Conservation (phyloP, 1,284 basidiomycete genomes). For the Erythrobasidium hasegawianum region DNA sequence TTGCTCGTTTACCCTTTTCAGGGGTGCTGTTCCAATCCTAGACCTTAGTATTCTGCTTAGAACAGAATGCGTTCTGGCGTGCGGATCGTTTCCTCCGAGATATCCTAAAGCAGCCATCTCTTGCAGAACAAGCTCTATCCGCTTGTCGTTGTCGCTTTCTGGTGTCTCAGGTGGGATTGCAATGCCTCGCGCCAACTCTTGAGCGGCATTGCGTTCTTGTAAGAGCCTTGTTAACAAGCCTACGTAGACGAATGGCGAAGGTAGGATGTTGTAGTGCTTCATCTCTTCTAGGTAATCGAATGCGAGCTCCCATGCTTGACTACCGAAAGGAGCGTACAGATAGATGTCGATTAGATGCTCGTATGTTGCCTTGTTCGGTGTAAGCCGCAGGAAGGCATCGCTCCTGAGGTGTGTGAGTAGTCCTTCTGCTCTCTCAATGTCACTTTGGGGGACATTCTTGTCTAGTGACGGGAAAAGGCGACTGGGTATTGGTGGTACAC, state of each 20-base stretch:
- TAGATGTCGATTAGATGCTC: slow-evolving; percentile 14
- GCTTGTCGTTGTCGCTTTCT: slow-evolving; percentile 12
- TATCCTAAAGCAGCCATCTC: slow-evolving; percentile 33
- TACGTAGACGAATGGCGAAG: slow-evolving; percentile 15
- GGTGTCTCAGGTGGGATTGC: background rate
- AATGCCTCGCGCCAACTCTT: too few species aligned
- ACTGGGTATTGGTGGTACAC: background rate
- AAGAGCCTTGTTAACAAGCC: slow-evolving; percentile 10
- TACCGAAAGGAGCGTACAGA: slow-evolving; percentile 1
- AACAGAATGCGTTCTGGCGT: background rate
- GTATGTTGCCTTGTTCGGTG: slow-evolving; percentile 12
- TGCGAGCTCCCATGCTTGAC: slow-evolving; percentile 5
- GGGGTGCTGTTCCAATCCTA: background rate
- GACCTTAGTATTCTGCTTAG: background rate
- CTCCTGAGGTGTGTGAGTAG: slow-evolving; percentile 2
- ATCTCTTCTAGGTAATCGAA: slow-evolving; percentile 34
- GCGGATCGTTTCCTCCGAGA: slow-evolving; percentile 6
- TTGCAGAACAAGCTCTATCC: slow-evolving; percentile 24
- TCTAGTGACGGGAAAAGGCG: background rate
- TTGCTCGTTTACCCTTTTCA: background rate
- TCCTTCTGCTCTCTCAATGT: slow-evolving; percentile 6
- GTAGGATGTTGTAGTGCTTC: slow-evolving; percentile 30
- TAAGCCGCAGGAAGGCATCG: background rate
- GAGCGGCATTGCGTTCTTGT: background rate
- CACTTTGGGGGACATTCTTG: background rate